Evolutionary conservation across 2,329 filamentous ascomycete genomes (phyloP).

Genomic region (Juglanconis sp.): DNA sequence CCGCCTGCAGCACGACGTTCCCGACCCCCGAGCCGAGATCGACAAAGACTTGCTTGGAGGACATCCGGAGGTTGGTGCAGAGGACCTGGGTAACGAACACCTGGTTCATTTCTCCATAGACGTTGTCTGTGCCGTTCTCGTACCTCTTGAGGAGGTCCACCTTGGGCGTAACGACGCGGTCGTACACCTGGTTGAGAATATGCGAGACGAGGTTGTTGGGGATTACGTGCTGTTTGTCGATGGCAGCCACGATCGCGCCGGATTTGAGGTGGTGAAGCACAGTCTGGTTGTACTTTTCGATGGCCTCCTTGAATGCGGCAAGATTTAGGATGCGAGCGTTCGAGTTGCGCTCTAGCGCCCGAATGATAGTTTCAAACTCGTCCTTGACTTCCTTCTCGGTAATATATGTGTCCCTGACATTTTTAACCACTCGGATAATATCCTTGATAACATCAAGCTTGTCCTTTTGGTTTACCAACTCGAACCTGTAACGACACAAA

Average conservation of each 20-base stretch:
- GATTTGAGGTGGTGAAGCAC: slow-evolving; percentile 64
- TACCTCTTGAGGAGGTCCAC: slow-evolving; percentile 83
- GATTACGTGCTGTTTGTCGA: slow-evolving; percentile 67
- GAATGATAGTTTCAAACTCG: slow-evolving; percentile 66
- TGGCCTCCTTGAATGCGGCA: slow-evolving; percentile 66
- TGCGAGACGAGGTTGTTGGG: slow-evolving; percentile 72
- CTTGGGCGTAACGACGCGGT: slow-evolving; percentile 85
- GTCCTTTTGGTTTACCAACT: slow-evolving; percentile 75
- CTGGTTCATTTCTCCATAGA: slow-evolving; percentile 89
- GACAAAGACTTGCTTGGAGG: slow-evolving; percentile 82
- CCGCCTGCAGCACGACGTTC: slow-evolving; percentile 91
- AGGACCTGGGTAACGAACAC: slow-evolving; percentile 83
- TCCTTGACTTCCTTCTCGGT: slow-evolving; percentile 61
- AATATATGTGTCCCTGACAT: slow-evolving; percentile 73
- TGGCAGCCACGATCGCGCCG: slow-evolving; percentile 68
- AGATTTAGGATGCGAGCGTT: slow-evolving; percentile 62
- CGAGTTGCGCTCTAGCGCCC: slow-evolving; percentile 72
- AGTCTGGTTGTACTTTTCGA: slow-evolving; percentile 74
- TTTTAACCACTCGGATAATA: slow-evolving; percentile 66
- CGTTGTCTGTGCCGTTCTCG: slow-evolving; percentile 85
- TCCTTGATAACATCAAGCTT: slow-evolving; percentile 74
- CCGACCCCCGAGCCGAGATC: slow-evolving; percentile 95
- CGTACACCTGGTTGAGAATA: slow-evolving; percentile 84
- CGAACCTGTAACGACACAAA: slow-evolving; percentile 49
- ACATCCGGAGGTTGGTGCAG: slow-evolving; percentile 70